Base-by-base conservation (phyloP, 352 stramenopile genomes). In the Globisporangium takayamanum region DNA sequence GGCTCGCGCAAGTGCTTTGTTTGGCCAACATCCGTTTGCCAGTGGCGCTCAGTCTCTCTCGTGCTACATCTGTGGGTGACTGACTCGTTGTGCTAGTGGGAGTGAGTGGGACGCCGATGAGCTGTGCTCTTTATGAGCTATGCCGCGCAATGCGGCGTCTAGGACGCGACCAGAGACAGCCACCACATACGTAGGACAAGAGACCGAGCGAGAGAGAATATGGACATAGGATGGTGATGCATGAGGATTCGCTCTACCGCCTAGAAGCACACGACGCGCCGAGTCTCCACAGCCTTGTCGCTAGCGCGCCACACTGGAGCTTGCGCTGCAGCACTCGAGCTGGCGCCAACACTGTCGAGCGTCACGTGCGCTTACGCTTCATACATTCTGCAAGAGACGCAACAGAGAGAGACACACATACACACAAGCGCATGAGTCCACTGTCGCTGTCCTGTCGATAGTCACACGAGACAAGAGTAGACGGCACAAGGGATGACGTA, bases 371-470 rank as follows among this genome's bases (percentile, higher is more conserved):
- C 50, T 76, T 84, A 92, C 55, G 82, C 82, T 74, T 92, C 82
- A 82, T 92, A 92, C 78, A 90, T 87, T 70, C 82, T 92, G 68
- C 39, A 67, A 59, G 7, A 14, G 25, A 65, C 28, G 28, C 28
- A 26, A 56, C 41, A 26, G 15, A 51, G 18, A 18, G 18, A 49
- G 16, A 49, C 6, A 15, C 2, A 14, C 14, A 18, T 11, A 3
- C 28, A 18, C 25, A 22, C 44, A 37, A 33, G 53, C 16, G 16
- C 30, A 22, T 56, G 28, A 46, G 28, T 46, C 0, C n/a, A 36
- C 30, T 37, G 16, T 33, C 28, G 28, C 5, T 5, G 28, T 33
- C 28, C 3, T 4, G 30, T 11, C 25, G 10, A 12, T 14, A 55
- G 18, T 14, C 8, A 8, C 44, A 28, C 12, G 5, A 25, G 5